Evolutionary conservation across 768 basidiomycete genomes (phyloP).

Genomic region (Tricholoma flavovirens): DNA sequence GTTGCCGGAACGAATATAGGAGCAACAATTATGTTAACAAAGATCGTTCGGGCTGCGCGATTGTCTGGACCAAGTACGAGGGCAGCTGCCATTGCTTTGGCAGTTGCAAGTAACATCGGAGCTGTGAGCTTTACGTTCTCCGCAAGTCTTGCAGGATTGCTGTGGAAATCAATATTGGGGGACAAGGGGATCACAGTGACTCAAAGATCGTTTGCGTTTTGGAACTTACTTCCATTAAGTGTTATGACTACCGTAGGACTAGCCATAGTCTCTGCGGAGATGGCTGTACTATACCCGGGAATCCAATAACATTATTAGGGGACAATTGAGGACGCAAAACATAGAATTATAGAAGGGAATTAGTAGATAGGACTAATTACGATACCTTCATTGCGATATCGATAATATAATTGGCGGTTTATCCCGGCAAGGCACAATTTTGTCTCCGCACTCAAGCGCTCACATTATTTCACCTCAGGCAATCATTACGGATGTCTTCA

Average conservation of each 20-base stretch:
- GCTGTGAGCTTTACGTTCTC: conserved; percentile 90
- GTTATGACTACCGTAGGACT: conserved; percentile 64
- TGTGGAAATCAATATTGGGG: conserved; percentile 72
- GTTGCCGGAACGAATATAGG: conserved; percentile 22
- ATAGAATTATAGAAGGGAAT: too few relatives aligned
- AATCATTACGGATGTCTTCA: conserved; percentile 18
- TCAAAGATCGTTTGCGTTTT: conserved; percentile 60
- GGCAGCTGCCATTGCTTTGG: conserved; percentile 68
- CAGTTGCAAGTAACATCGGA: conserved; percentile 88
- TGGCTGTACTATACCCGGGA: conserved; percentile 46
- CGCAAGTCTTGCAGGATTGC: conserved; percentile 83
- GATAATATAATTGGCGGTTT: too few relatives aligned
- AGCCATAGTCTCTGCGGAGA: conserved; percentile 71
- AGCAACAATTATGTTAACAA: conserved; percentile 68
- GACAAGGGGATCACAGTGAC: conserved; percentile 67
- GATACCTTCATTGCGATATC: too few relatives aligned
- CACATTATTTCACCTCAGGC: too few relatives aligned
- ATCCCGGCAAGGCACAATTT: too few relatives aligned
- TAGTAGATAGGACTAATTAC: too few relatives aligned
- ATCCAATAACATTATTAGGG: not conserved
- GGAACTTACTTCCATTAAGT: conserved; percentile 65
- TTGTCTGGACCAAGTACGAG: conserved; percentile 33
- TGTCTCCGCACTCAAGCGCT: too few relatives aligned
- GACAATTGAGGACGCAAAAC: not conserved
- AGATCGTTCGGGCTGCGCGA: conserved; percentile 58